Conservation (phyloP, 2,329 filamentous ascomycete genomes). For the Diatrype stigma region DNA sequence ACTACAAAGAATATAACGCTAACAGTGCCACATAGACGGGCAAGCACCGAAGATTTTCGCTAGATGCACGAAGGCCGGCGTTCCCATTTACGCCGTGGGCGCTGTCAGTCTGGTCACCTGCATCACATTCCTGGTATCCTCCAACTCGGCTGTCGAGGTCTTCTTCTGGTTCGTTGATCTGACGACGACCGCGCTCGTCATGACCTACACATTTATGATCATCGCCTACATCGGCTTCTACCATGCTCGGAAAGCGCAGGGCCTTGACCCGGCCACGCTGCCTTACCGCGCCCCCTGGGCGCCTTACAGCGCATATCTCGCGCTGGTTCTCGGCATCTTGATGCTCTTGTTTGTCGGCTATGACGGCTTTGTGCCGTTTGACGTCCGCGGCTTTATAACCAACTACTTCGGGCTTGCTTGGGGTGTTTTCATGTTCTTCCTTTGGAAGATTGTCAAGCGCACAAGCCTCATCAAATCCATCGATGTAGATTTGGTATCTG, state of each 20-base stretch:
- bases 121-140: constrained; percentile 35
- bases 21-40: constrained; percentile 14
- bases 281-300: constrained; percentile 47
- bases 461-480: constrained; percentile 52
- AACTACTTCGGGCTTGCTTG: constrained; percentile 52
- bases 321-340: constrained; percentile 40
- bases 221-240: constrained; percentile 44
- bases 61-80: constrained; percentile 37
- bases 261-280: constrained; percentile 41
- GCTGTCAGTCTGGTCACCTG: constrained; percentile 29
- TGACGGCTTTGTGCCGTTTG: constrained; percentile 49
- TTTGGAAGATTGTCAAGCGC: constrained; percentile 62
- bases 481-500: constrained; percentile 58
- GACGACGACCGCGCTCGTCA: constrained; percentile 35
- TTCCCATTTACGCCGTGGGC: constrained; percentile 36
- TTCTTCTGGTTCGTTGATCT: constrained; percentile 39
- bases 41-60: constrained; percentile 35
- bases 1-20: neutral
- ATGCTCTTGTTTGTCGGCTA: constrained; percentile 55
- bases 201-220: constrained; percentile 43
- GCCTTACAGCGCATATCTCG: constrained; percentile 49
- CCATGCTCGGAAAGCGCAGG: constrained; percentile 50
- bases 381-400: constrained; percentile 44
- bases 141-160: constrained; percentile 32
- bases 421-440: constrained; percentile 53